Conservation (phyloP, 108 stramenopile species). For the Pseudonitzschia multistriata region DNA sequence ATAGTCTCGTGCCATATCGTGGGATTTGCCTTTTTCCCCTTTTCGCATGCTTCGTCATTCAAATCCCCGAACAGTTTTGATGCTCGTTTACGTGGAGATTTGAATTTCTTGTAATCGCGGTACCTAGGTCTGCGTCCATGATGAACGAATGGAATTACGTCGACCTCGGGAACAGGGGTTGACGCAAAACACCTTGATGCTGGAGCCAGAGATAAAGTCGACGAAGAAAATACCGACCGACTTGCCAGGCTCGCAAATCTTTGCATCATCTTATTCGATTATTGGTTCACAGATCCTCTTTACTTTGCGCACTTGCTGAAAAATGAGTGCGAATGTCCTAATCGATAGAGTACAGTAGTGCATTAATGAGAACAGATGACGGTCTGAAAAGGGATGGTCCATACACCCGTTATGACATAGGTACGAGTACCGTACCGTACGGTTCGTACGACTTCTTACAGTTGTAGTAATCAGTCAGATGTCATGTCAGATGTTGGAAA, state of each 20-base stretch:
- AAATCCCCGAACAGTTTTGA: slow-evolving; percentile 68
- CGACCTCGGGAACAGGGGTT: background rate
- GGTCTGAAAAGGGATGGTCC: no score
- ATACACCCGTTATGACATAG: no score
- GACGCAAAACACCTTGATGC: background rate
- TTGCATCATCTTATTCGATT: background rate
- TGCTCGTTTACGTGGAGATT: slow-evolving; percentile 75
- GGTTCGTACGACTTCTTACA: no score
- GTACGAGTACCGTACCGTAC: no score
- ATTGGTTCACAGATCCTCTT: background rate
- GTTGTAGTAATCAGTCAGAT: no score
- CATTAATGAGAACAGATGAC: no score
- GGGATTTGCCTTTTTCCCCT: slow-evolving; percentile 51
- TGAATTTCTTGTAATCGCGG: slow-evolving; percentile 65
- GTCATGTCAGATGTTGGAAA: no score
- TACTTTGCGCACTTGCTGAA: background rate
- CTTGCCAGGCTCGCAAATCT: background rate
- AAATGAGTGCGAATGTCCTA: background rate
- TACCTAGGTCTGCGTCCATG: slow-evolving; percentile 44
- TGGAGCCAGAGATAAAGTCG: background rate
- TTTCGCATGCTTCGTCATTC: slow-evolving; percentile 50
- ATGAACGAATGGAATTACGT: slow-evolving; percentile 48
- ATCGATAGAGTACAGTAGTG: no score
- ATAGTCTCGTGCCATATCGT: slow-evolving; percentile 54
- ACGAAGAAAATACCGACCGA: background rate